Evolutionary conservation across 2,329 filamentous ascomycete genomes (phyloP).

Genomic region (Thermomyces lanuginosus): DNA sequence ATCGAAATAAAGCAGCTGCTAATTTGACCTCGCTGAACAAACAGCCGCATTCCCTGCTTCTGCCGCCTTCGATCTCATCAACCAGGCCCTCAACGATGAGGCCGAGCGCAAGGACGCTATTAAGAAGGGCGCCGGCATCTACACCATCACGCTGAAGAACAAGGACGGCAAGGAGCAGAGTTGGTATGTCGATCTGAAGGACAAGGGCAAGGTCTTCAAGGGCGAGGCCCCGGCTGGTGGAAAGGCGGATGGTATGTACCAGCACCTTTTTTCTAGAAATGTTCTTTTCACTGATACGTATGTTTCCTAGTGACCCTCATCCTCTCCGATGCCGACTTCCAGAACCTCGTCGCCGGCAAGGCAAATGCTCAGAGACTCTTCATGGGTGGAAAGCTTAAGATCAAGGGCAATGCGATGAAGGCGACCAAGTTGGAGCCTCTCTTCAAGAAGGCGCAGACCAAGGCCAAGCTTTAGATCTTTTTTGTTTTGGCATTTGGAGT

Average conservation of each 20-base stretch:
- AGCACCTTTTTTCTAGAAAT: constrained; percentile 1
- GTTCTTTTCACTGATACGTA: neutral
- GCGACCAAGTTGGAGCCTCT: constrained; percentile 88
- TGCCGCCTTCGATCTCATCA: constrained; percentile 77
- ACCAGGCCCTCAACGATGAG: constrained; percentile 51
- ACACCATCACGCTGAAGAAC: constrained; percentile 90
- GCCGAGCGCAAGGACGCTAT: constrained; percentile 72
- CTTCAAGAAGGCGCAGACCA: constrained; percentile 68
- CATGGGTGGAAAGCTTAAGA: constrained; percentile 97
- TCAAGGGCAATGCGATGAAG: constrained; percentile 98
- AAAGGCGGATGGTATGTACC: constrained; percentile 61
- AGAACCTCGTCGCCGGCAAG: constrained; percentile 65
- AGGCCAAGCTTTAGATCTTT: constrained; percentile 57
- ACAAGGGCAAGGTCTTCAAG: constrained; percentile 65
- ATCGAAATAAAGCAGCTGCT: constrained; percentile 2
- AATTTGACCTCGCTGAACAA: constrained; percentile 3
- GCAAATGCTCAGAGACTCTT: constrained; percentile 90
- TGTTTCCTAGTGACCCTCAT: constrained; percentile 54
- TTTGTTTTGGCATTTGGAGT: too few species aligned
- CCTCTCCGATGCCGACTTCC: constrained; percentile 76
- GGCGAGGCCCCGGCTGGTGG: constrained; percentile 51
- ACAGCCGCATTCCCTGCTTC: constrained; percentile 77
- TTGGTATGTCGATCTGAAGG: constrained; percentile 94
- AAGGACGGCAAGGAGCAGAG: constrained; percentile 56
- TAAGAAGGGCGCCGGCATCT: constrained; percentile 73